These are phyloP conservation scores for Alternaria consortialis DNA, from an alignment of 2,329 filamentous ascomycete species.

Conservation along the genomic window DNA sequence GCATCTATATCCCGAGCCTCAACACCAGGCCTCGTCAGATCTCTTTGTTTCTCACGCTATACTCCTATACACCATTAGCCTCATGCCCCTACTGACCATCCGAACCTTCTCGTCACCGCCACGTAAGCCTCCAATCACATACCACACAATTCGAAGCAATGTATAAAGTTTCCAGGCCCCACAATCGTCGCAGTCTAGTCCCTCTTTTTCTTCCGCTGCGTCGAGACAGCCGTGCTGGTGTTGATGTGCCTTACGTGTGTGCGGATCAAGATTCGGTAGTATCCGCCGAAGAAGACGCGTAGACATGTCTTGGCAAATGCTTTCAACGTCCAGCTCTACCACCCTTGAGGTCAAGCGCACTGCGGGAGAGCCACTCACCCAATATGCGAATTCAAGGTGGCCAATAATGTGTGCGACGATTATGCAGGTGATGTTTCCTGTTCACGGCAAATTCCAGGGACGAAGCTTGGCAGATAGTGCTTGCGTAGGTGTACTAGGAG, in stretches of 20 bases:
- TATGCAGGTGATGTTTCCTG: not conserved
- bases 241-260: conserved; percentile 1
- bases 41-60: too few relatives aligned
- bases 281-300: not conserved
- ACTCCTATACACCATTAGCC: not conserved
- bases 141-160: not conserved
- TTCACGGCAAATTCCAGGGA: not conserved
- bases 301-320: conserved; percentile 1
- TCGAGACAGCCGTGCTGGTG: not conserved
- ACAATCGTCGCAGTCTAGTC: not conserved
- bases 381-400: not conserved
- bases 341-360: not conserved
- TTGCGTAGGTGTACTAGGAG: not conserved
- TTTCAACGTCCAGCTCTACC: not conserved
- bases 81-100: not conserved
- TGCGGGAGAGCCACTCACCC: not conserved
- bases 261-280: not conserved
- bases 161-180: not conserved
- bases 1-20: too few relatives aligned
- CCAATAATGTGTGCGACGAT: not conserved
- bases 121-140: not conserved
- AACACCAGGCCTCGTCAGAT: too few relatives aligned
- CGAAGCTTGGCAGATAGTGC: not conserved
- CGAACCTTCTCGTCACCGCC: not conserved
- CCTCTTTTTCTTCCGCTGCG: not conserved